A percentile compares a stretch with the other conserved stretches of the same genome.
Evolutionary conservation across 179 eudicot genomes (phyloP).

Genomic region (Nepenthes alata): DNA sequence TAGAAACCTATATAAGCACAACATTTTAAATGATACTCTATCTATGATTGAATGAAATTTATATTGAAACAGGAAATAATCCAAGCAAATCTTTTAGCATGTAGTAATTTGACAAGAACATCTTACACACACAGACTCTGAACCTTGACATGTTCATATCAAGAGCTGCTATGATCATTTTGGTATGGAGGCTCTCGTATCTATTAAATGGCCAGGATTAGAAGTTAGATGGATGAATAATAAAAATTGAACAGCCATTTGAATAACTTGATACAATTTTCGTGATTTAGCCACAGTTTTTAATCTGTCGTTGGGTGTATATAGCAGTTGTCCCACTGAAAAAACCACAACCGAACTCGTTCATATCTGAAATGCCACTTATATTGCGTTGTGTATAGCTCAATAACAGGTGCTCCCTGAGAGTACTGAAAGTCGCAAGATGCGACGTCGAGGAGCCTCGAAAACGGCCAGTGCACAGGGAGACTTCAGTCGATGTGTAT

Average conservation of each 20-base stretch:
- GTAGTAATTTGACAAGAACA: too few species aligned
- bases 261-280: too few species aligned
- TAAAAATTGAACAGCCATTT: too few species aligned
- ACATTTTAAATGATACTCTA: too few species aligned
- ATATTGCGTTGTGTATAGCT: slow-evolving; percentile 22
- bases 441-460: slow-evolving; percentile 43
- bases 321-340: background rate
- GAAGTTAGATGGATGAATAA: too few species aligned
- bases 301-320: background rate
- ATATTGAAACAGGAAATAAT: too few species aligned
- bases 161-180: background rate
- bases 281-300: background rate
- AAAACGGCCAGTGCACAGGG: slow-evolving; percentile 46
- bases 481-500: slow-evolving; percentile 59
- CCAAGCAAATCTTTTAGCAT: too few species aligned
- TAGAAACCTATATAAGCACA: too few species aligned
- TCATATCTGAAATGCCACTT: background rate
- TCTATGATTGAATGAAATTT: too few species aligned
- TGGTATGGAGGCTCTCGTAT: too few species aligned
- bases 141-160: background rate
- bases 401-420: slow-evolving; percentile 41
- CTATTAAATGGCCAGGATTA: too few species aligned
- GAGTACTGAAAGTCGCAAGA: slow-evolving; percentile 56
- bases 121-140: background rate
- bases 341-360: background rate